These are phyloP conservation scores for Apostasia ramifera DNA, from an alignment of 106 monocot genomes.

Conservation along the genomic window DNA sequence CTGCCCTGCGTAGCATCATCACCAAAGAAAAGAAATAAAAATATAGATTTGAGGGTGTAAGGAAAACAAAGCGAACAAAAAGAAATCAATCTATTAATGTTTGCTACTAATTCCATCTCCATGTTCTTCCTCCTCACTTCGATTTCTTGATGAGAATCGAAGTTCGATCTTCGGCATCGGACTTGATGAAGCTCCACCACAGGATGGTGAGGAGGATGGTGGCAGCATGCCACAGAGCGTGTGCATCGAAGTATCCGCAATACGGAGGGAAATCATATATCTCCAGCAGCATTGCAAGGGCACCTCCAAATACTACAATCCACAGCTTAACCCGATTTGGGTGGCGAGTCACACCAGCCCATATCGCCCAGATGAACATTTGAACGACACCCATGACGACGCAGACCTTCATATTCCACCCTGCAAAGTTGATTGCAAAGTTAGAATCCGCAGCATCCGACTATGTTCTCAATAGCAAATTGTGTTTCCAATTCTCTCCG, in stretches of 20 bases:
- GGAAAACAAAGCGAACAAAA: too few species aligned
- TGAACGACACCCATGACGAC: slow-evolving; percentile 57
- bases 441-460: neutral
- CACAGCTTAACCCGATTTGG: slow-evolving; percentile 72
- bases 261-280: slow-evolving; percentile 84
- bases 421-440: slow-evolving; percentile 19
- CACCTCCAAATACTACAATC: slow-evolving; percentile 48
- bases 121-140: slow-evolving; percentile 23
- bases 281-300: slow-evolving; percentile 66
- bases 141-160: slow-evolving; percentile 46
- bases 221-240: slow-evolving; percentile 68
- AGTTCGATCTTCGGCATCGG: slow-evolving; percentile 55
- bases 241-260: slow-evolving; percentile 71
- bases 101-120: too few species aligned
- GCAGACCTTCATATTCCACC: slow-evolving; percentile 93
- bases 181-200: slow-evolving; percentile 87
- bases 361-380: slow-evolving; percentile 71
- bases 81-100: too few species aligned
- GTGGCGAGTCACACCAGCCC: slow-evolving; percentile 65
- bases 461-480: too few species aligned
- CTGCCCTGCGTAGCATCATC: too few species aligned
- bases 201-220: slow-evolving; percentile 81
- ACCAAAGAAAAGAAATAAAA: too few species aligned
- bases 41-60: too few species aligned
- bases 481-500: too few species aligned